Evolutionary conservation across 768 basidiomycete species (phyloP).

Genomic region (Pisolithus albus): DNA sequence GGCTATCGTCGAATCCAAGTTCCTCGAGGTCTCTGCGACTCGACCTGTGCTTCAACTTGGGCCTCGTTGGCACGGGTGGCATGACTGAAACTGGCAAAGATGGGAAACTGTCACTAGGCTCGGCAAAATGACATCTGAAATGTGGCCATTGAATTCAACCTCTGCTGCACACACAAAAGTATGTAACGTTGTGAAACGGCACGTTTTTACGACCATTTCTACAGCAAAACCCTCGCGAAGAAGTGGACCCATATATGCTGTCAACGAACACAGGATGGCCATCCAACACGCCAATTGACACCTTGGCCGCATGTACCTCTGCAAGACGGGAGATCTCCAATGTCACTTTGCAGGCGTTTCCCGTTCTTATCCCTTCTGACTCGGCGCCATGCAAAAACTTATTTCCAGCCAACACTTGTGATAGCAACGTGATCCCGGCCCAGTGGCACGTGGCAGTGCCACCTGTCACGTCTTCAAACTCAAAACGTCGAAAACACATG

Average conservation of each 20-base stretch:
- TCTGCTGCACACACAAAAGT: too few relatives aligned
- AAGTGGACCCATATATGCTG: too few relatives aligned
- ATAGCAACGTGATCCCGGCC: not conserved
- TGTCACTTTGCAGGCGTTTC: too few relatives aligned
- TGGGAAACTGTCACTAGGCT: not conserved
- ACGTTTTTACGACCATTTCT: too few relatives aligned
- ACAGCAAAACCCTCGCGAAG: too few relatives aligned
- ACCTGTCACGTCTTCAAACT: not conserved
- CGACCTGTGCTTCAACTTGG: slow-evolving; percentile 43
- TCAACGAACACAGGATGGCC: too few relatives aligned
- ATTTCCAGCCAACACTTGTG: slow-evolving; percentile 15
- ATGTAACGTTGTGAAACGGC: too few relatives aligned
- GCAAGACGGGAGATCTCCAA: too few relatives aligned
- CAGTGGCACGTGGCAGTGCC: not conserved
- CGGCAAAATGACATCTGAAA: slow-evolving; percentile 6
- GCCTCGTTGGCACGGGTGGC: slow-evolving; percentile 51
- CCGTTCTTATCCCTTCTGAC: too few relatives aligned
- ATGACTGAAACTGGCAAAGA: slow-evolving; percentile 26
- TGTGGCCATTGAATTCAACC: too few relatives aligned
- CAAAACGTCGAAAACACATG: not conserved
- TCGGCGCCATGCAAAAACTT: not conserved
- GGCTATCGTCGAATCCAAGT: slow-evolving; percentile 42
- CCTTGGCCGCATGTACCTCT: too few relatives aligned
- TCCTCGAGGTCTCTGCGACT: slow-evolving; percentile 47
- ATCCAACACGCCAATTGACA: too few relatives aligned